Evolutionary conservation across 2,329 filamentous ascomycete species (phyloP), one percentile per base, ranked within the genome.

Genomic region (Aspergillus cejpii): DNA sequence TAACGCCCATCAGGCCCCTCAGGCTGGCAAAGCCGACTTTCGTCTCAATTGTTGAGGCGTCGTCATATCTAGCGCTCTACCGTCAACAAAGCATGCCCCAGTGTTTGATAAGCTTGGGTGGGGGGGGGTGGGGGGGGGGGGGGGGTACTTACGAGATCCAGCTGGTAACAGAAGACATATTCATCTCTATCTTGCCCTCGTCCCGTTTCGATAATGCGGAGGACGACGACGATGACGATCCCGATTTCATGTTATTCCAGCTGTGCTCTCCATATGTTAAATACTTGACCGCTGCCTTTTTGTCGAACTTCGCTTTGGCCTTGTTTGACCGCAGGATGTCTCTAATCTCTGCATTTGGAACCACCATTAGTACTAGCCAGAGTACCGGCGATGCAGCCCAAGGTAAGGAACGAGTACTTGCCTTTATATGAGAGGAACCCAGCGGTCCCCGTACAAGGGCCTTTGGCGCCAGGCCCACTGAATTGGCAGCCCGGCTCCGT

Each of bases 401-500:
- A 12, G 10, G 26, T 8, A 11, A 27, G 26, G 26, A 27, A 10
- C 8, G 12, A 27, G n/a, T n/a, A n/a, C n/a, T n/a, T n/a, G 12
- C 26, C 26, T 27, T 27, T 27, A 27, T 27, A 27, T 8, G 47
- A 40, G 11, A 52, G 37, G 5, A 50, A 36, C 1, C 50, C 50
- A 1, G 37, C 17, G 1, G 40, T 37, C 14, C 34, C 17, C 11
- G 47, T 52, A 20, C 50, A 52, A 5, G 42, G 28, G 20, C 50
- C 50, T n/a, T 23, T 5, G 8, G 28, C 28, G 7, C 31, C 36
- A 3, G 26, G 40, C 3, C 27, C 29, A 3, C 29, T 39, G 21
- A 47, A 53, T 2, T 15, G 26, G 20, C 48, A 53, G 6, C 51
- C 51, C 1, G 51, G 33, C n/a, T 34, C 24, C 24, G 37, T 17